Percentiles rank a stretch among this genome's conserved stretches.
phyloP scores from a whole-genome alignment of 306 rosid genomes.

The Cucurbita maxima region DNA sequence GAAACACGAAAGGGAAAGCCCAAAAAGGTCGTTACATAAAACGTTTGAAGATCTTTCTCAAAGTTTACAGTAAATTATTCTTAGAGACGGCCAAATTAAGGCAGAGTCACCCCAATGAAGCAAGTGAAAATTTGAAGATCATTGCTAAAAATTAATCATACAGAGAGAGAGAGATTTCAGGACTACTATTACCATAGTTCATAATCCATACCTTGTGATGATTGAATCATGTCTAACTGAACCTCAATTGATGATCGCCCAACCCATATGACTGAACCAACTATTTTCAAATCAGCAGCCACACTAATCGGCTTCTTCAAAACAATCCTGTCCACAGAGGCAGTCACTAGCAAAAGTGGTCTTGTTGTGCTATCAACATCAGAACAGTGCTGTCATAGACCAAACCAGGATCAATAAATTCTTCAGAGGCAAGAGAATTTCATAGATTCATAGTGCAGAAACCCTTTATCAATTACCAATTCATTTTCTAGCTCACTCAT shows the following conservation, averaged over 20 bases:
- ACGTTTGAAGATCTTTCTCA: background rate
- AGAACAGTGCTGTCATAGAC: slow-evolving; percentile 59
- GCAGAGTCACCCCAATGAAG: background rate
- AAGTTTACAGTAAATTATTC: background rate
- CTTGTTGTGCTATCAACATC: slow-evolving; percentile 68
- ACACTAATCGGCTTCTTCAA: slow-evolving; percentile 82
- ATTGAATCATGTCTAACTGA: slow-evolving; percentile 61
- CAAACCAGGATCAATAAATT: background rate
- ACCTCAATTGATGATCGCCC: slow-evolving; percentile 89
- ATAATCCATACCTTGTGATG: slow-evolving; percentile 34
- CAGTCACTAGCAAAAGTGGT: slow-evolving; percentile 80
- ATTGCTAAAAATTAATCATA: background rate
- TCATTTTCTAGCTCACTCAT: background rate
- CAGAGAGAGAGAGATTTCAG: background rate
- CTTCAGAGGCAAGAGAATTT: background rate
- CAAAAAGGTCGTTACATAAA: too few relatives aligned
- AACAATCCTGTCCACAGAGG: slow-evolving; percentile 87
- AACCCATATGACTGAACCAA: slow-evolving; percentile 90
- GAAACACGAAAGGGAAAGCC: too few relatives aligned
- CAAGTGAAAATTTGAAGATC: background rate
- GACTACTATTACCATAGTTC: background rate
- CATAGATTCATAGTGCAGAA: background rate
- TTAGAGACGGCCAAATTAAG: background rate
- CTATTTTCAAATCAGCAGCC: slow-evolving; percentile 55
- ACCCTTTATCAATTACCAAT: background rate